Evolutionary conservation across 306 rosid genomes (phyloP).

Genomic region (Medicago lupulina): DNA sequence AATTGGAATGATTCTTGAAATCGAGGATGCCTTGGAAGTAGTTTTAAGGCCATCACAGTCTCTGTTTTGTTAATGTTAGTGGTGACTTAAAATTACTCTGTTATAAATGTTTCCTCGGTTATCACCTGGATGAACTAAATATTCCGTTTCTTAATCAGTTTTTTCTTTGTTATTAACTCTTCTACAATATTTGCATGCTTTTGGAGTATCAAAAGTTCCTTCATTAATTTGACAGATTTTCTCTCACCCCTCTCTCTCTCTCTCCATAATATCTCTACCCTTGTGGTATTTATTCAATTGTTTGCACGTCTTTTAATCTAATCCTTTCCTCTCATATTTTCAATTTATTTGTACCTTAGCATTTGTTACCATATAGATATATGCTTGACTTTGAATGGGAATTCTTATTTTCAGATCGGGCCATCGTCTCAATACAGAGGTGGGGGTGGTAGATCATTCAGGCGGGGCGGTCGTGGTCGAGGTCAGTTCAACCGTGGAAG

Average conservation of each 20-base stretch:
- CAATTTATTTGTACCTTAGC: conserved; percentile 28
- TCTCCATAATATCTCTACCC: neutral
- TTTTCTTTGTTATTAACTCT: conserved; percentile 10
- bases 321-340: conserved; percentile 23
- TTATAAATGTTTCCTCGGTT: conserved; percentile 2
- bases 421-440: conserved; percentile 69
- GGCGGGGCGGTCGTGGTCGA: conserved; percentile 67
- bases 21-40: conserved; percentile 39
- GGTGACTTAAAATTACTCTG: neutral
- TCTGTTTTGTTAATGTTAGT: conserved; percentile 2
- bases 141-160: conserved; percentile 38
- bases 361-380: conserved; percentile 40
- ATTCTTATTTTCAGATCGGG: conserved; percentile 66
- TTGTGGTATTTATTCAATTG: conserved; percentile 30
- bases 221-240: conserved; percentile 6
- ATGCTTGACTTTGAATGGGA: conserved; percentile 52
- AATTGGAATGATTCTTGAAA: conserved; percentile 25
- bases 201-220: conserved; percentile 18
- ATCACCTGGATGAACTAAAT: conserved; percentile 26
- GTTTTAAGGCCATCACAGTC: conserved; percentile 36
- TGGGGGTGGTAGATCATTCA: conserved; percentile 72
- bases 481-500: conserved; percentile 28
- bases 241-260: neutral
- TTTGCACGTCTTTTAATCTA: conserved; percentile 6
- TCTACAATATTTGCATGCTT: conserved; percentile 25